Evolutionary conservation across 2,329 filamentous ascomycete species (phyloP), one percentile per base, ranked within the genome.

Genomic region (Knufia fluminis): DNA sequence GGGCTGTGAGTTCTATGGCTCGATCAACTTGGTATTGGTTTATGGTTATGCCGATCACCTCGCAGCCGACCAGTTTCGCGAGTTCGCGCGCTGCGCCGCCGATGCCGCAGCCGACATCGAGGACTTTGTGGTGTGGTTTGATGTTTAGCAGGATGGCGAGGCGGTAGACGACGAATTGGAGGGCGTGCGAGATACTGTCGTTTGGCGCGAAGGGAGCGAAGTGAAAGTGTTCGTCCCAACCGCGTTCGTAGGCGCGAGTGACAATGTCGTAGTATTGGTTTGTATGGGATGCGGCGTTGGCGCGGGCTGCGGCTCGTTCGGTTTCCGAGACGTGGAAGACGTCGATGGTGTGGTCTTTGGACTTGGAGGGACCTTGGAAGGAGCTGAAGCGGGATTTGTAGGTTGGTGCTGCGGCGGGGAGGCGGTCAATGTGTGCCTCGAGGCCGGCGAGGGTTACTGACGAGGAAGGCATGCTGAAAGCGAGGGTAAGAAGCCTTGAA

Each of bases 91-190:
- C 61, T 1, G 61, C 61, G 2, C 55, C 58, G 8, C 62, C 62
- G 24, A 64, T 58, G 3, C 62, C 62, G 36, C 62, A 64, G 4
- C 62, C 62, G 20, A 64, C 60, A 43, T 65, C 62, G 7, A 65
- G 53, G 2, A 64, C 59, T 22, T 54, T 57, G 59, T 60, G 62
- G 12, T 52, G 51, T 2, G 53, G 42, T 19, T 52, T 46, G 12
- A 65, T 47, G 14, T 50, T 38, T 23, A 62, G 54, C 8, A 55
- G 48, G 28, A 57, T 44, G 1, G 62, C 62, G 33, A 65, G 52
- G 24, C 59, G 59, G 48, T 63, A 61, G 24, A 62, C 61, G 42
- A 61, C 57, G 1, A 60, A 59, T 3, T 53, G 28, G 28, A 59
- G 43, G 26, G 55, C 58, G 17, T 54, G 50, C 4, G 46, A 42